These are phyloP conservation scores for Rhizopus sp. DNA, from an alignment of 371 early-diverging fungal species.

Conservation along the genomic window DNA sequence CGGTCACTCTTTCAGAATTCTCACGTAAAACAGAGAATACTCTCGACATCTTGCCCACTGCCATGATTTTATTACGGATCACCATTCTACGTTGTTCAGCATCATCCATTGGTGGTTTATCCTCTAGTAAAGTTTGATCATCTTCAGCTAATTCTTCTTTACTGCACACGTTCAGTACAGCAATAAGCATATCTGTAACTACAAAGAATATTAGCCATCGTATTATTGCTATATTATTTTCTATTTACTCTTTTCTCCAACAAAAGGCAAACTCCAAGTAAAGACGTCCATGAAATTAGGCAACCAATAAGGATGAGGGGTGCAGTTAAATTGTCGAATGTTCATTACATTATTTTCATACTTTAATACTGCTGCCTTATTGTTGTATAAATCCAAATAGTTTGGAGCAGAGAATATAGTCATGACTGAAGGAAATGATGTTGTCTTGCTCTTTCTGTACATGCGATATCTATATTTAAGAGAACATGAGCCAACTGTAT, in stretches of 20 bases:
- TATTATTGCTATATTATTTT: background rate
- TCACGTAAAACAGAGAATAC: slow-evolving; percentile 34
- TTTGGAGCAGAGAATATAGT: slow-evolving; percentile 98
- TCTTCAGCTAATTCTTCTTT: slow-evolving; percentile 68
- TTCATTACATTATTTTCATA: slow-evolving; percentile 98
- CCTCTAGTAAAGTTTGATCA: slow-evolving; percentile 31
- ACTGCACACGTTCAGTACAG: slow-evolving; percentile 88
- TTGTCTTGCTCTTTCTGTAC: slow-evolving; percentile 91
- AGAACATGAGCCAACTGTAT: background rate
- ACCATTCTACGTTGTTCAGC: slow-evolving; percentile 32
- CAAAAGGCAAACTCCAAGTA: slow-evolving; percentile 98
- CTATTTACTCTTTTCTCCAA: slow-evolving; percentile 91
- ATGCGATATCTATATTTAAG: slow-evolving; percentile 68
- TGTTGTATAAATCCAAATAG: slow-evolving; percentile 97
- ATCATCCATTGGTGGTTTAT: slow-evolving; percentile 3
- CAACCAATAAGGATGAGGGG: slow-evolving; percentile 96
- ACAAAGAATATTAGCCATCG: background rate
- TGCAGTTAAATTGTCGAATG: slow-evolving; percentile 85
- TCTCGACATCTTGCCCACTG: slow-evolving; percentile 44
- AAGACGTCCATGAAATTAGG: slow-evolving; percentile 98
- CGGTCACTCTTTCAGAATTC: slow-evolving; percentile 38
- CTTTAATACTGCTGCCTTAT: slow-evolving; percentile 96
- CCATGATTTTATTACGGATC: slow-evolving; percentile 43
- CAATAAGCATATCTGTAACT: slow-evolving; percentile 94
- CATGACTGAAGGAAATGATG: slow-evolving; percentile 94